Evolutionary conservation across 345 rosid species (phyloP).

Genomic region (Camelina laxa): DNA sequence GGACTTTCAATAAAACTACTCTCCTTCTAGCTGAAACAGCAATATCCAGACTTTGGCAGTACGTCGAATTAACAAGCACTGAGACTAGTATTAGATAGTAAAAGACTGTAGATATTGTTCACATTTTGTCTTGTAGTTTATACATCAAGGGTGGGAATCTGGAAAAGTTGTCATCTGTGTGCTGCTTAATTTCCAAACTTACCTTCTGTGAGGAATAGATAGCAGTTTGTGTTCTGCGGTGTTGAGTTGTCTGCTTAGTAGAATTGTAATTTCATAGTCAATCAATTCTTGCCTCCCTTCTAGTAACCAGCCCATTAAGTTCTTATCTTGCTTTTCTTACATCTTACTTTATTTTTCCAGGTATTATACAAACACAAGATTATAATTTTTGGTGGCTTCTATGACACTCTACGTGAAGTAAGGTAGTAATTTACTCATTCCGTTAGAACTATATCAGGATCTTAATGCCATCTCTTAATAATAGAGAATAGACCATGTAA

Average conservation of each 20-base stretch:
- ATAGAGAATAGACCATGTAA: background rate
- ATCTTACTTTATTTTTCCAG: slow-evolving; percentile 51
- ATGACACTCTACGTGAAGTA: slow-evolving; percentile 98
- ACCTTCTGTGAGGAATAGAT: slow-evolving; percentile 6
- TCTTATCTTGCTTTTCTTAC: background rate
- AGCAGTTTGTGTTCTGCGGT: background rate
- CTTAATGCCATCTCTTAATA: background rate
- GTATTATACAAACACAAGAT: slow-evolving; percentile 94
- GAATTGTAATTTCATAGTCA: background rate
- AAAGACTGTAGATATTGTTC: background rate
- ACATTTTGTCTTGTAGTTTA: background rate
- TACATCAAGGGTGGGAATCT: slow-evolving; percentile 7
- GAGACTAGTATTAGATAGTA: background rate
- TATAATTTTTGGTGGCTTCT: slow-evolving; percentile 94
- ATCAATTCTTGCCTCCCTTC: background rate
- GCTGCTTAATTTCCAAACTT: slow-evolving; percentile 1
- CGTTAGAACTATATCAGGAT: background rate
- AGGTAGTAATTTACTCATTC: slow-evolving; percentile 63
- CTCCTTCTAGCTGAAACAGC: background rate
- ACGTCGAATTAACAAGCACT: background rate
- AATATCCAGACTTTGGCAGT: background rate
- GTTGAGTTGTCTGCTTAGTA: slow-evolving; percentile 11
- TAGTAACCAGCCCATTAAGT: background rate
- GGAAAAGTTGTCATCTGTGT: background rate
- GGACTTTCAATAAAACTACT: background rate